Conservation (phyloP, 352 stramenopile genomes). For the Phytophthora crassamura region DNA sequence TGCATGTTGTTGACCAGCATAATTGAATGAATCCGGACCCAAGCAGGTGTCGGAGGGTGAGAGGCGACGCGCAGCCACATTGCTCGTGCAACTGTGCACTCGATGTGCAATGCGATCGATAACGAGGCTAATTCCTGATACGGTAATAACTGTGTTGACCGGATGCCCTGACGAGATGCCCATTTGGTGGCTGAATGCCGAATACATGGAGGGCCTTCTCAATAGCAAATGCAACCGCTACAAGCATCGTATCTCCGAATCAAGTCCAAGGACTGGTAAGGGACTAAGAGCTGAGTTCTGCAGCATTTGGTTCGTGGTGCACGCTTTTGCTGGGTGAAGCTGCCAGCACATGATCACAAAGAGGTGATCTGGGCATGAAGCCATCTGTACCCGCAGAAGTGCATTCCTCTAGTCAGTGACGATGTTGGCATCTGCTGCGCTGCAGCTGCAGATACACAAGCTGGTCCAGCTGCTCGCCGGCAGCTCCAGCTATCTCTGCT, state of each 20-base stretch:
- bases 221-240: too few relatives aligned
- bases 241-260: too few relatives aligned
- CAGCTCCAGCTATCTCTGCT: neutral
- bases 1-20: too few relatives aligned
- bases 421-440: neutral
- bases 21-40: slow-evolving; percentile 25
- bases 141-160: too few relatives aligned
- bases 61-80: slow-evolving; percentile 21
- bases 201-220: too few relatives aligned
- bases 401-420: slow-evolving; percentile 25
- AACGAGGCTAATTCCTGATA: too few relatives aligned
- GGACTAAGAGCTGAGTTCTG: neutral
- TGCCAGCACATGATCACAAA: slow-evolving; percentile 15
- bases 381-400: slow-evolving; percentile 33
- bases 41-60: slow-evolving; percentile 25
- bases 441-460: too few relatives aligned
- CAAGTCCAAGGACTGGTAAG: slow-evolving; percentile 4
- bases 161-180: slow-evolving; percentile 12
- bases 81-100: slow-evolving; percentile 18
- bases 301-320: neutral
- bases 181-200: too few relatives aligned
- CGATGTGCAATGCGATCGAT: slow-evolving; percentile 19
- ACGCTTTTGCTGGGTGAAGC: neutral
- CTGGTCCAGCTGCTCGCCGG: too few relatives aligned
- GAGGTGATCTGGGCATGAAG: slow-evolving; percentile 5